Conservation (phyloP, 805 yeast genomes). For the Lachancea sp. region DNA sequence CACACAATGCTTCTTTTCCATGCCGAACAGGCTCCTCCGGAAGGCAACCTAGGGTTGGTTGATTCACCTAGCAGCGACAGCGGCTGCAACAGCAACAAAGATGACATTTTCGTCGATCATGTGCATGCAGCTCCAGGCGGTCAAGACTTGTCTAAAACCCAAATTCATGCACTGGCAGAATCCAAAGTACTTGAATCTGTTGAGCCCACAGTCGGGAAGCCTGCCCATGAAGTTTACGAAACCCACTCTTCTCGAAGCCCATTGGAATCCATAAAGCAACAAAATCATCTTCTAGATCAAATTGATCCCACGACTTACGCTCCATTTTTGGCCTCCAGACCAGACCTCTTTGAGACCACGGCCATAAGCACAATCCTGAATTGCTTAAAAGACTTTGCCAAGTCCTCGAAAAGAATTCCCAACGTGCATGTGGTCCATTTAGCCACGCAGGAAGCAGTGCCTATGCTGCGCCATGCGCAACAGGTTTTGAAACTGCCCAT, state of each 20-base stretch:
- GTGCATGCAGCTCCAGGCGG: slow-evolving; percentile 12
- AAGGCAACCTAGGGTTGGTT: slow-evolving; percentile 29
- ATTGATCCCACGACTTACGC: slow-evolving; percentile 61
- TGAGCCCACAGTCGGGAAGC: slow-evolving; percentile 50
- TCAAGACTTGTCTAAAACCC: slow-evolving; percentile 41
- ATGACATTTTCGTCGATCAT: slow-evolving; percentile 10
- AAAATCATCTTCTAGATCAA: slow-evolving; percentile 36
- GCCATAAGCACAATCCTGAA: slow-evolving; percentile 70
- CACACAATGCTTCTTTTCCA: slow-evolving; percentile 83
- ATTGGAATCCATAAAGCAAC: slow-evolving; percentile 36
- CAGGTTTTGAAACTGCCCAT: slow-evolving; percentile 47
- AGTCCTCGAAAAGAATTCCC: slow-evolving; percentile 40
- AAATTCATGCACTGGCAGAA: slow-evolving; percentile 46
- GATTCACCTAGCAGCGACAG: slow-evolving; percentile 12
- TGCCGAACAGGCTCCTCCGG: slow-evolving; percentile 72
- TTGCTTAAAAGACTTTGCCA: slow-evolving; percentile 40
- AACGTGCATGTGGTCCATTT: slow-evolving; percentile 86
- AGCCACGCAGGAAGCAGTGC: slow-evolving; percentile 79
- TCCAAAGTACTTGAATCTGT: slow-evolving; percentile 53
- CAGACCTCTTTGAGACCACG: slow-evolving; percentile 79
- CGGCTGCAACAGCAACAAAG: slow-evolving; percentile 1
- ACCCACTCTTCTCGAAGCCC: slow-evolving; percentile 33
- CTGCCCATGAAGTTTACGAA: slow-evolving; percentile 29
- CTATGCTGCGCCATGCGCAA: slow-evolving; percentile 63
- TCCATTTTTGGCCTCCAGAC: slow-evolving; percentile 76